phyloP scores from a whole-genome alignment of 208 protist genomes.

The Crithidia fasciculata region DNA sequence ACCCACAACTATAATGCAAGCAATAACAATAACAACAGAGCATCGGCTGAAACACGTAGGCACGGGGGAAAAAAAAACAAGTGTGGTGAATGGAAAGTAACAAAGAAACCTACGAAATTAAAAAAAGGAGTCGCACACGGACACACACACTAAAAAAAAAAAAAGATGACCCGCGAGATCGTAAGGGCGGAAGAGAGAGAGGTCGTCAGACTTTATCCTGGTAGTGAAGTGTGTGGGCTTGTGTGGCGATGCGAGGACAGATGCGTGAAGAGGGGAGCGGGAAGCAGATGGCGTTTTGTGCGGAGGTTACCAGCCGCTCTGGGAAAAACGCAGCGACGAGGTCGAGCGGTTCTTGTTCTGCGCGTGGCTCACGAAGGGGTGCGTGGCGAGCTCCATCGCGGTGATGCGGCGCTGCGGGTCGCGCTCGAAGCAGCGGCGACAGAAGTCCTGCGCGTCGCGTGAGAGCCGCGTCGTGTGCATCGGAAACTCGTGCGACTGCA shows the following conservation, averaged over 20 bases:
- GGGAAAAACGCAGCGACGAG: neutral
- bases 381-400: neutral
- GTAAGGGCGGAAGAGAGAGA: no score
- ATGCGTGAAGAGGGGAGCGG: no score
- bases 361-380: conserved; percentile 17
- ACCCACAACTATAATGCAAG: no score
- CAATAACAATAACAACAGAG: no score
- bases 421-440: conserved; percentile 29
- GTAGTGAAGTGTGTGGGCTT: no score
- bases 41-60: no score
- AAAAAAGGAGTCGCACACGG: conserved; percentile 5
- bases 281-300: no score
- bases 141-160: conserved; percentile 5
- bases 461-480: conserved; percentile 14
- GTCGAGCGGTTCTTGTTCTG: neutral
- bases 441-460: conserved; percentile 30
- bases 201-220: no score
- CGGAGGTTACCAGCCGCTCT: neutral
- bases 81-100: neutral
- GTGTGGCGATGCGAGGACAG: no score
- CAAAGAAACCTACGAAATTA: conserved; percentile 1
- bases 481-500: conserved; percentile 31
- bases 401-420: conserved; percentile 22
- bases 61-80: neutral
- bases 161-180: neutral